phyloP scores from a whole-genome alignment of 2,329 filamentous ascomycete species.

The Colletotrichum sp. region DNA sequence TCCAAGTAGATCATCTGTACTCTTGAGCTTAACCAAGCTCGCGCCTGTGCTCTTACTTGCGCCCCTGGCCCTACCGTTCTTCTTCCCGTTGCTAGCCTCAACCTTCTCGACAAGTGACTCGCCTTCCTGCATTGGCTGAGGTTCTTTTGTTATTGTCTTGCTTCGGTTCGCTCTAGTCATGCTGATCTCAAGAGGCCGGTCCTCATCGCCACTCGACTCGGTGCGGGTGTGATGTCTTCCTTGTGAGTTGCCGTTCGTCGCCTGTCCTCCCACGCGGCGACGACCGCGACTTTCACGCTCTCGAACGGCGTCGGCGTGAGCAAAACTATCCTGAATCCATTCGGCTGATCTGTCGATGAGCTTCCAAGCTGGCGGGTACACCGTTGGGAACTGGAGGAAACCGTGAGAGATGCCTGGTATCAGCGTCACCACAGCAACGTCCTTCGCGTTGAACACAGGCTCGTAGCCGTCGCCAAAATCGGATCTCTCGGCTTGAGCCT shows the following conservation, averaged over 20 bases:
- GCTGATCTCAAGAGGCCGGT: constrained; percentile 81
- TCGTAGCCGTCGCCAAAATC: constrained; percentile 34
- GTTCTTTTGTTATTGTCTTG: constrained; percentile 23
- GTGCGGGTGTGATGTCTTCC: constrained; percentile 40
- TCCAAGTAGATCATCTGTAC: constrained; percentile 62
- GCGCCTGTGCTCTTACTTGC: constrained; percentile 47
- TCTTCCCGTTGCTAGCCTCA: constrained; percentile 24
- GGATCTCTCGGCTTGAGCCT: constrained; percentile 40
- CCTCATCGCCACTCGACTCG: constrained; percentile 79
- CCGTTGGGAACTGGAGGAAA: constrained; percentile 86
- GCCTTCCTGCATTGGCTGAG: constrained; percentile 22
- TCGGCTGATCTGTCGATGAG: constrained; percentile 78
- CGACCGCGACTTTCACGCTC: constrained; percentile 12
- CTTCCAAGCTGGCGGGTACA: constrained; percentile 91
- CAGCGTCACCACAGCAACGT: constrained; percentile 80
- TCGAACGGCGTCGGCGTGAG: constrained; percentile 48
- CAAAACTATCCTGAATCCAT: constrained; percentile 85
- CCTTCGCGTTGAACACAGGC: constrained; percentile 71
- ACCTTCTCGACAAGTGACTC: constrained; percentile 26
- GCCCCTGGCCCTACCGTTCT: constrained; percentile 32
- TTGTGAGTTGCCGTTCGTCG: constrained; percentile 14
- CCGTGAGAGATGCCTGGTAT: constrained; percentile 92
- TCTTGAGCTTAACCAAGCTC: constrained; percentile 58
- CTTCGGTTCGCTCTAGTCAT: constrained; percentile 50
- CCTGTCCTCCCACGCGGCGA: neutral